Base-by-base conservation (phyloP, 768 basidiomycete species). In the Kockovaella imperatae region DNA sequence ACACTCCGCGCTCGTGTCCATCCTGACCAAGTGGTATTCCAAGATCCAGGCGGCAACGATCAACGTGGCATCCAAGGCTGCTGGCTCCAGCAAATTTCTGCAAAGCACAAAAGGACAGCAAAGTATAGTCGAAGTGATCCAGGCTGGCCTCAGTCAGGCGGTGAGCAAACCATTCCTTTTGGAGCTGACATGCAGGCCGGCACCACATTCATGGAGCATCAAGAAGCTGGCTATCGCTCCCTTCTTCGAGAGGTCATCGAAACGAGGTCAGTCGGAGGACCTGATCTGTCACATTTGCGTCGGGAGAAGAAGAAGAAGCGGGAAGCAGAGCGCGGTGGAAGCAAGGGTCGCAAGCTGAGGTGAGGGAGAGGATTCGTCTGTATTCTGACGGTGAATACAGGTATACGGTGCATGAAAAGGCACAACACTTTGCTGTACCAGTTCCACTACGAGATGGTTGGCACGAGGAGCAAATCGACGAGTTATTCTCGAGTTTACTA, bases 381-480 rank as follows among this genome's bases (percentile, higher is more conserved):
- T n/a, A 25, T 5, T 18, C 20, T 42, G 29, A 39, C 20, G 14
- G 7, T 34, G 44, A 10, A 11, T 28, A 28, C 66, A 86, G 87
- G 47, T 95, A 89, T 69, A 85, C 93, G 55, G 82, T 87, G 1
- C 95, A 97, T 64, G 90, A 97, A 61, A 97, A 95, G 74, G 75
- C 95, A 42, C 87, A 90, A 69, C 89, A 90, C 70, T 97, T 96
- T 68, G 93, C 93, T 84, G 87, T 90, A 1, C 93, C 93, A 5
- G 82, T 90, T 25, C 62, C 68, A 18, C 60, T 73, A 0, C 68
- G 72, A 28, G 81, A 80, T 24, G 77, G 74, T 47, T 99, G 95
- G 95, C 88, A 93, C 55, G 89, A 96, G 51, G 88, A 89, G 63
- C 95, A 97, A 73, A 79, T 90, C 45, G 91, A 99, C 64, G 93